Conservation (phyloP, 768 basidiomycete species). For the Amanita rubescens region DNA sequence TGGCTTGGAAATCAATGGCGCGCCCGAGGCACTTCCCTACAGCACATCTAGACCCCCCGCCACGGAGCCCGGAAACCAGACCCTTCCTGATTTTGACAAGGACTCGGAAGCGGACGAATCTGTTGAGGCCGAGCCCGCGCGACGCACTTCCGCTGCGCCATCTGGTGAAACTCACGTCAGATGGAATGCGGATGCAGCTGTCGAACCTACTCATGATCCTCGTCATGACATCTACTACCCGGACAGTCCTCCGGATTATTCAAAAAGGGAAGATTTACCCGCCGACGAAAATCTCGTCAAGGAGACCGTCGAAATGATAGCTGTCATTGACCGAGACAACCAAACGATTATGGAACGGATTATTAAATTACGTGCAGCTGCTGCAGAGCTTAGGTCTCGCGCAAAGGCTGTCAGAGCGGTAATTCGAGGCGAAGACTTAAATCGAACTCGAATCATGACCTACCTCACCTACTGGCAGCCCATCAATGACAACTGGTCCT, state of each 20-base stretch:
- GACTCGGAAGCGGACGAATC: not conserved
- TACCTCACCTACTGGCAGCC: constrained; percentile 12
- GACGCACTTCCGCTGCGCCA: not conserved
- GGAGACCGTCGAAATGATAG: constrained; percentile 12
- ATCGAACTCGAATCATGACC: constrained; percentile 12
- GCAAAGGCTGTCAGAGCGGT: constrained; percentile 7
- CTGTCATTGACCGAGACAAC: constrained; percentile 9
- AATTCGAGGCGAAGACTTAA: constrained; percentile 11
- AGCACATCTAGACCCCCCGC: too few species aligned
- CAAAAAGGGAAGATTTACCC: constrained; percentile 10
- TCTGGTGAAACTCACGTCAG: not conserved
- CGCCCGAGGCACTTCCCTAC: too few species aligned
- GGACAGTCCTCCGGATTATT: constrained; percentile 11
- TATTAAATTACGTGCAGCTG: constrained; percentile 2
- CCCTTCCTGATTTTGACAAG: not conserved
- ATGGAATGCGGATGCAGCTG: not conserved
- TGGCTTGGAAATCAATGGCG: not conserved
- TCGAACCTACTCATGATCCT: not conserved
- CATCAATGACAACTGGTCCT: constrained; percentile 10
- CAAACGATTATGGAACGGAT: constrained; percentile 7
- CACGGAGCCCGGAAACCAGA: not conserved
- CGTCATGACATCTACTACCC: constrained; percentile 2
- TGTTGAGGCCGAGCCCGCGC: not conserved
- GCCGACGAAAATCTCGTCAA: constrained; percentile 10
- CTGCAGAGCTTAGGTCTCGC: constrained; percentile 6